A percentile compares a stretch with the other conserved stretches of the same genome.
Conservation (phyloP, 2,329 filamentous ascomycete genomes). For the Plenodomus biglobosus region DNA sequence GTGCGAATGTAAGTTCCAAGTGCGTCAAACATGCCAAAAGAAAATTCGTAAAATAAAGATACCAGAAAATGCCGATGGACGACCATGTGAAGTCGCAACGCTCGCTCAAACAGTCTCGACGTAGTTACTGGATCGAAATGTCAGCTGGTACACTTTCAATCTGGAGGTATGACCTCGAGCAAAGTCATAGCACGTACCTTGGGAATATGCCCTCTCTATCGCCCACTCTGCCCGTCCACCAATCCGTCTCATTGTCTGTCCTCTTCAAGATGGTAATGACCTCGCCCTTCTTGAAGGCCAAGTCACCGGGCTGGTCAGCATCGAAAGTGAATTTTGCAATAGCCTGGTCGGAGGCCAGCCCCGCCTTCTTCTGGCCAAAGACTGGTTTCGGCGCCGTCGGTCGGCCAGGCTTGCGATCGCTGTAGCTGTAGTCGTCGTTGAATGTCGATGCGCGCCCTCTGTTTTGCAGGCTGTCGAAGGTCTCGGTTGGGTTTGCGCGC, state of each 20-base stretch:
- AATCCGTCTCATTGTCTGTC: slow-evolving; percentile 91
- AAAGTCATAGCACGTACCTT: slow-evolving; percentile 55
- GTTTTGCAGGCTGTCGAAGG: slow-evolving; percentile 51
- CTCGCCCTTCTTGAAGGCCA: slow-evolving; percentile 97
- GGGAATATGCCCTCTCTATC: slow-evolving; percentile 89
- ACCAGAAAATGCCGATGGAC: background rate
- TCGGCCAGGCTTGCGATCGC: slow-evolving; percentile 68
- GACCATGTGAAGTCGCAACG: background rate
- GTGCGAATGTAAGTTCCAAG: background rate
- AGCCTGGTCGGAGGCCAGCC: slow-evolving; percentile 70
- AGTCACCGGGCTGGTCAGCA: slow-evolving; percentile 85
- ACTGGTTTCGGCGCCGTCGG: slow-evolving; percentile 89
- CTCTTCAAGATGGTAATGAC: slow-evolving; percentile 92
- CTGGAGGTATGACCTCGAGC: no score
- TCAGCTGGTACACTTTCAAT: background rate
- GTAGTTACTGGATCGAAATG: slow-evolving; percentile 40
- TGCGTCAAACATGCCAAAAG: slow-evolving; percentile 1
- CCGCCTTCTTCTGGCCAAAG: slow-evolving; percentile 59
- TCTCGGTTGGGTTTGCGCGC: slow-evolving; percentile 53
- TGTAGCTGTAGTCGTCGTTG: slow-evolving; percentile 56
- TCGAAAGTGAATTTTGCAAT: slow-evolving; percentile 93
- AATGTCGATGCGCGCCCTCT: slow-evolving; percentile 46
- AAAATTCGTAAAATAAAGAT: slow-evolving; percentile 4
- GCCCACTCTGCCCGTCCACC: slow-evolving; percentile 95
- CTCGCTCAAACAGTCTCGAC: slow-evolving; percentile 39